phyloP scores from a whole-genome alignment of 768 basidiomycete species.

The Cyathus striatus region DNA sequence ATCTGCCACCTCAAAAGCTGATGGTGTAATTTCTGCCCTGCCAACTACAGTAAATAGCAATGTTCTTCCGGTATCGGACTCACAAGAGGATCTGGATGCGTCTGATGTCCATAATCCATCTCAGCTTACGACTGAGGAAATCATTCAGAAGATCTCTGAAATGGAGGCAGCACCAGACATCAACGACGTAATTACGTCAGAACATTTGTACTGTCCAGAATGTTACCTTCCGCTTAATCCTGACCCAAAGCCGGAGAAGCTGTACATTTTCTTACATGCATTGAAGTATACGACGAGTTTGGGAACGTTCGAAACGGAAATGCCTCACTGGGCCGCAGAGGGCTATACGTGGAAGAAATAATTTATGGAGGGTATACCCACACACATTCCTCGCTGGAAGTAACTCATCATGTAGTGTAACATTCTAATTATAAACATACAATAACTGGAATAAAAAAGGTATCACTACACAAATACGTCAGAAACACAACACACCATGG shows the following conservation, averaged over 20 bases:
- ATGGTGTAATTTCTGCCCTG: too few relatives aligned
- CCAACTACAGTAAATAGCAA: too few relatives aligned
- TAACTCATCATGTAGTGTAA: too few relatives aligned
- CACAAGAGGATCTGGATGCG: too few relatives aligned
- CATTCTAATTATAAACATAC: too few relatives aligned
- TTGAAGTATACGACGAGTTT: conserved; percentile 76
- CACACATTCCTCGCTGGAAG: too few relatives aligned
- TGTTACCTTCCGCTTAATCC: conserved; percentile 92
- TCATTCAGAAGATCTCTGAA: conserved; percentile 30
- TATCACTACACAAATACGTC: conserved; percentile 3
- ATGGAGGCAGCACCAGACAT: conserved; percentile 33
- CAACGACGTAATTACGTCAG: conserved; percentile 29
- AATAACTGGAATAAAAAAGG: too few relatives aligned
- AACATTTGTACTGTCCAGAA: conserved; percentile 72
- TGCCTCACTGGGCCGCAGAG: conserved; percentile 85
- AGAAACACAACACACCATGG: conserved; percentile 1
- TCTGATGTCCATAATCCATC: conserved; percentile 10
- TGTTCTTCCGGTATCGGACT: too few relatives aligned
- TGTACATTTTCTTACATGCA: conserved; percentile 97
- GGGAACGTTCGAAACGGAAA: conserved; percentile 78
- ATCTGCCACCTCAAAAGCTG: too few relatives aligned
- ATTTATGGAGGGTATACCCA: too few relatives aligned
- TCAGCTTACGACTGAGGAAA: conserved; percentile 48
- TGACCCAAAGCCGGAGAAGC: conserved; percentile 85
- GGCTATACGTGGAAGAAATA: conserved; percentile 63